Base-by-base conservation (phyloP, 2,329 filamentous ascomycete genomes). In the Penicillium sp. region DNA sequence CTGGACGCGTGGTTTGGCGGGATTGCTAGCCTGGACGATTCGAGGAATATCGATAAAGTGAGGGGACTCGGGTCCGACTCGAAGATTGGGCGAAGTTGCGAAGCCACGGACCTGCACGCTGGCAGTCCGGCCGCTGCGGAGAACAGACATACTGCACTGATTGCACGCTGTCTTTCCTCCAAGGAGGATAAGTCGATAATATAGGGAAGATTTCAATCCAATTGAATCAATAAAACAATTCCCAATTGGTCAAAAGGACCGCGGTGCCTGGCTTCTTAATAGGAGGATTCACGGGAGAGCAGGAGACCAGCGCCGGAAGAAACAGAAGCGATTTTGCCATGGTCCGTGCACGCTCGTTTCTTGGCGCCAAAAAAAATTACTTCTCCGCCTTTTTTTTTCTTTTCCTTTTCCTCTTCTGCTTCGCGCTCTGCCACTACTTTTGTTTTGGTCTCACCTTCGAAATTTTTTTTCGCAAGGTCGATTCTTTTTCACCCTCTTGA, bases 1-100 rank as follows among this genome's bases (percentile, higher is more conserved):
- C 76, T 92, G 92, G 37, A 92, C 76, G 53, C 69, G 70, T 17
- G 79, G 80, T 62, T 81, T 81, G 56, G 76, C 72, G 3, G 81
- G 78, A 45, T 80, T 78, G n/a, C 86, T 84, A 55, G 89, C 87
- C 76, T 97, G 92, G n/a, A 88, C 85, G 53, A 91, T 86, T 68
- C 84, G 84, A 53, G 93, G 94, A 59, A 97, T 83, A 68, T 92
- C 88, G 79, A 98, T 91, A 82, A 91, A 98, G 67, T 86, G 86
- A 51, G 95, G 94, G 38, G 93, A 96, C 76, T 97, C 91, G 53
- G 95, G 94, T 30, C 77, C 77, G 58, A 79, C 73, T 68, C 76
- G 72, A 61, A 73, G 71, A 50, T 60, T 70, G 60, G 76, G 63
- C 13, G 78, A 75, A 30, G 76, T 75, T 53, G 76, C 68, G 69